Base-by-base conservation (phyloP, 805 yeast species). In the Kazachstania kunashirensis region DNA sequence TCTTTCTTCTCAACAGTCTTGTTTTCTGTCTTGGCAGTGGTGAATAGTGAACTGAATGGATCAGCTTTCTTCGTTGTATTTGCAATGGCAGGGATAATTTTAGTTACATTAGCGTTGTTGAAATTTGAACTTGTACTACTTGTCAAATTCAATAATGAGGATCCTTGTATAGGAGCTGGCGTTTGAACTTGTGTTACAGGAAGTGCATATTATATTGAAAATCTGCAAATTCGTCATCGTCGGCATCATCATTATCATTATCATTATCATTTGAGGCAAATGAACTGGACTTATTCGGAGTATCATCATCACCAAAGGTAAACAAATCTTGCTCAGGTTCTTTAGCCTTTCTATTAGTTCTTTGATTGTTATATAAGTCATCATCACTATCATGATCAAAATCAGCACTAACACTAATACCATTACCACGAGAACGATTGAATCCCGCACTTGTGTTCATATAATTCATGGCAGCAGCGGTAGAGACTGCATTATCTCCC, bases 161-260 rank as follows among this genome's bases (percentile, higher is more conserved):
- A 46, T 5, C 58, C 34, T 35, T 15, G 14, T 14, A 24, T 23
- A 12, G 15, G n/a, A 6, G 36, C 4, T 29, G 31, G 11, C 28
- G 24, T 32, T 5, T 19, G 20, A 4, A 30, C 36, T 16, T 39
- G 40, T 16, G 72, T 75, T 11, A 29, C 21, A n/a, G 21, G 23
- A 4, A 30, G 35, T 14, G 42, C 19, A 72, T 75, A 10, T 85
- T 81, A 40, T 68, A 61, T 57, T 82, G 89, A 68, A 82, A 82
- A 46, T 82, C 92, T 45, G 81, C 85, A 54, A 83, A 83, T 28
- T 82, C 92, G 44, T 80, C 84, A 38, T 76, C 85, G 38, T 71
- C 74, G 20, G 72, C 82, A 8, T 69, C 75, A 5, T 56, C 57
- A 5, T 36, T 48, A 15, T 31, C 48, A 14, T 45, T 44, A 2